Percentiles rank a stretch among this genome's conserved stretches.
phyloP scores from a whole-genome alignment of 2,329 filamentous ascomycete genomes.

The Penicillium crustosum region DNA sequence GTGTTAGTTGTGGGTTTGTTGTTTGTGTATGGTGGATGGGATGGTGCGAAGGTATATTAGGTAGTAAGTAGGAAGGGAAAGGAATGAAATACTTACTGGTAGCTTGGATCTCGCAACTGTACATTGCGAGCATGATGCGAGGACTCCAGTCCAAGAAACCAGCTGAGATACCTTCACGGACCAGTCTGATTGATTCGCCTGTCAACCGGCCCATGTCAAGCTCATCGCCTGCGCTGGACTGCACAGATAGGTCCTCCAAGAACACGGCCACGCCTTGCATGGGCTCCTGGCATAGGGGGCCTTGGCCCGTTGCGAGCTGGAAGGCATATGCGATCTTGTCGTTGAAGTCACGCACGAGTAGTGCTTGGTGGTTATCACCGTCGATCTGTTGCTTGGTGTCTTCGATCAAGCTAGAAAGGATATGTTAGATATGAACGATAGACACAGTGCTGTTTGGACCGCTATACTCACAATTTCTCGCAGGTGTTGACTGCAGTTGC shows the following conservation, averaged over 20 bases:
- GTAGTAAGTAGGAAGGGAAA: background rate
- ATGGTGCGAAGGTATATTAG: background rate
- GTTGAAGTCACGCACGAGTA: slow-evolving; percentile 65
- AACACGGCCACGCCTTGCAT: slow-evolving; percentile 91
- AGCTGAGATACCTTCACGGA: slow-evolving; percentile 76
- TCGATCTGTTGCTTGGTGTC: slow-evolving; percentile 34
- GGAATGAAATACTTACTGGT: slow-evolving; percentile 59
- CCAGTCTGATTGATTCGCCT: slow-evolving; percentile 87
- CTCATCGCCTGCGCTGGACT: slow-evolving; percentile 50
- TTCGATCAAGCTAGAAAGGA: slow-evolving; percentile 38
- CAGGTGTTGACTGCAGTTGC: slow-evolving; percentile 70
- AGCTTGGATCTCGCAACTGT: slow-evolving; percentile 95
- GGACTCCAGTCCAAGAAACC: slow-evolving; percentile 96
- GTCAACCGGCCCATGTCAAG: slow-evolving; percentile 74
- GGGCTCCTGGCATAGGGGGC: slow-evolving; percentile 88
- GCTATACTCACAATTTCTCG: slow-evolving; percentile 63
- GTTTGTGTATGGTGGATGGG: background rate
- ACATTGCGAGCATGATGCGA: slow-evolving; percentile 95
- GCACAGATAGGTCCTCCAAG: slow-evolving; percentile 73
- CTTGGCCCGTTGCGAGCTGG: slow-evolving; percentile 85
- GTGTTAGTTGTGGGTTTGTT: slow-evolving; percentile 12
- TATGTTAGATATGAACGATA: background rate
- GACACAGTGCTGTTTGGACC: background rate
- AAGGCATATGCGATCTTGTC: slow-evolving; percentile 94
- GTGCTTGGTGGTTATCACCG: slow-evolving; percentile 28